Conservation (phyloP, 1,284 basidiomycete species). For the Leccinum insolens region DNA sequence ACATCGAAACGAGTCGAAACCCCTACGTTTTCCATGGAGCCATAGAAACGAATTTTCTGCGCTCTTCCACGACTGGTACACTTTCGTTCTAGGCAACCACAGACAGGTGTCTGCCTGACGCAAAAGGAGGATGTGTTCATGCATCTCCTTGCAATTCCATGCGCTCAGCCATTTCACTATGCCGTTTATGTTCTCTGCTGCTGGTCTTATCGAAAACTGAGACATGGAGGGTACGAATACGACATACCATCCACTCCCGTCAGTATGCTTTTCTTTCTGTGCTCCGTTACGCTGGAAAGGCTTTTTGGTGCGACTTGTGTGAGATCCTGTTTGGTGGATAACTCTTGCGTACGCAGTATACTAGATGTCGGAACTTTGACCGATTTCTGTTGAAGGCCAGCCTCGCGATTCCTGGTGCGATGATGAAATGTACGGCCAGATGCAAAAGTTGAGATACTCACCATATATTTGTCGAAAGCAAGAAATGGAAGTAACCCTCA, state of each 20-base stretch:
- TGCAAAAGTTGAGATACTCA: no score
- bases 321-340: not conserved
- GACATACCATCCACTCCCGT: conserved; percentile 2
- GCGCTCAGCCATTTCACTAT: conserved; percentile 7
- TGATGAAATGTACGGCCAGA: not conserved
- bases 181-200: not conserved
- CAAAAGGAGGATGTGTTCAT: conserved; percentile 4
- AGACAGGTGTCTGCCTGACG: conserved; percentile 19
- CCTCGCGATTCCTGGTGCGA: not conserved
- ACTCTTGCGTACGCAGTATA: no score
- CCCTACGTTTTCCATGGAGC: conserved; percentile 19
- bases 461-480: not conserved
- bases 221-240: no score
- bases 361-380: no score
- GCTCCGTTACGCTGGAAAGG: not conserved
- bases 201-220: not conserved
- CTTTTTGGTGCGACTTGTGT: not conserved
- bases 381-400: not conserved
- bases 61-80: conserved; percentile 14
- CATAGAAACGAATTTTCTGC: conserved; percentile 16
- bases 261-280: not conserved
- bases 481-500: not conserved
- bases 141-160: conserved; percentile 6
- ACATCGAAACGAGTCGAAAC: rapidly evolving
- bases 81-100: conserved; percentile 11